A percentile compares a stretch with the other conserved stretches of the same genome.
Conservation (phyloP, 108 stramenopile genomes). For the Seminavis robusta region DNA sequence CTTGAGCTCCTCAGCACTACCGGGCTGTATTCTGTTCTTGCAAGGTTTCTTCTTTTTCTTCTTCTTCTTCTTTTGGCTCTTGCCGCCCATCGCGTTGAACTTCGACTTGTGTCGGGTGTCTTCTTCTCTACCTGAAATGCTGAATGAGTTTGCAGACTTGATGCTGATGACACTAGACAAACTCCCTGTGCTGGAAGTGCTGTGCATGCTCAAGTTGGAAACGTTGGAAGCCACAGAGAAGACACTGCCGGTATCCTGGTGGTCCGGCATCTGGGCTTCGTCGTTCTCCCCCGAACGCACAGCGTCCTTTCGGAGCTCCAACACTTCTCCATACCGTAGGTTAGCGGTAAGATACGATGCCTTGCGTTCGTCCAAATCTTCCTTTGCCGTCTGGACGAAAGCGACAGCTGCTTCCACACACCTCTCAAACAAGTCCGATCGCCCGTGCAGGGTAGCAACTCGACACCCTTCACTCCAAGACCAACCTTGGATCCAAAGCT, state of each 20-base stretch:
- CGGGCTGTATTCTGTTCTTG: constrained; percentile 55
- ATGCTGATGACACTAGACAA: constrained; percentile 80
- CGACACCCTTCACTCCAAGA: constrained; percentile 74
- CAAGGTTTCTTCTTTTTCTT: constrained; percentile 42
- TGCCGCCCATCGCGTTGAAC: constrained; percentile 64
- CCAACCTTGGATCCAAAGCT: constrained; percentile 61
- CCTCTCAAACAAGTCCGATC: constrained; percentile 60
- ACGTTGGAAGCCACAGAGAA: constrained; percentile 67
- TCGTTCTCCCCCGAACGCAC: constrained; percentile 36
- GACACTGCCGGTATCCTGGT: constrained; percentile 65
- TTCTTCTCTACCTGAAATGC: constrained; percentile 58
- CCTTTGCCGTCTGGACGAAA: constrained; percentile 51
- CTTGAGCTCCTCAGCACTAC: constrained; percentile 77
- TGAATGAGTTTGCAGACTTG: constrained; percentile 62
- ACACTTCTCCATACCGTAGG: constrained; percentile 53
- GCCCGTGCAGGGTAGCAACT: constrained; percentile 25
- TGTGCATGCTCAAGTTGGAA: constrained; percentile 60
- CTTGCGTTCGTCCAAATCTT: constrained; percentile 58
- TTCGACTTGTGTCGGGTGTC: constrained; percentile 76
- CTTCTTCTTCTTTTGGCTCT: constrained; percentile 73
- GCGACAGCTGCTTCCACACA: constrained; percentile 45
- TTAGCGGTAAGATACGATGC: constrained; percentile 49
- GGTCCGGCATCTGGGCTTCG: constrained; percentile 23
- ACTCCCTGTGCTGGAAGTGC: constrained; percentile 53
- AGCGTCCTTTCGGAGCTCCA: constrained; percentile 66